Evolutionary conservation across 768 basidiomycete species (phyloP).

Genomic region (Candolleomyces efflorescens): DNA sequence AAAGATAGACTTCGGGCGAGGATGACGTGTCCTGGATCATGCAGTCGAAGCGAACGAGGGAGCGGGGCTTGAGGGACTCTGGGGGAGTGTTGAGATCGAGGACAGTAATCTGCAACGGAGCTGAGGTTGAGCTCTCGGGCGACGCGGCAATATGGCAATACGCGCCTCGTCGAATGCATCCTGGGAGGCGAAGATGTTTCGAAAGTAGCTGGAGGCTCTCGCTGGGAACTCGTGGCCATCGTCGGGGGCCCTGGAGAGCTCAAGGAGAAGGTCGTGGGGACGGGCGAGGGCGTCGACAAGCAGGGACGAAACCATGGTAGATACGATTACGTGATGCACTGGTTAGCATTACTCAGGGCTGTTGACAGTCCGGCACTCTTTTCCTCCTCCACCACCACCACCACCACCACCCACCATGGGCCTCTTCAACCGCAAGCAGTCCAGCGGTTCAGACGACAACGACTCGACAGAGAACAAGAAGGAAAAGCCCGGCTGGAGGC

Average conservation of each 20-base stretch:
- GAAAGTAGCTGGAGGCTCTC: slow-evolving; percentile 44
- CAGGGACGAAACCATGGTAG: slow-evolving; percentile 49
- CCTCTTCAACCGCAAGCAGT: slow-evolving; percentile 56
- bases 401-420: slow-evolving; percentile 36
- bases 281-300: slow-evolving; percentile 42
- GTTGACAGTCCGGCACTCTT: slow-evolving; percentile 4
- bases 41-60: slow-evolving; percentile 66
- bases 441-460: slow-evolving; percentile 30
- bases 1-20: slow-evolving; percentile 70
- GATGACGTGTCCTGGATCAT: slow-evolving; percentile 83
- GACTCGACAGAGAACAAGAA: slow-evolving; percentile 59
- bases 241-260: slow-evolving; percentile 35
- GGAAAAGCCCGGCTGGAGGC: slow-evolving; percentile 81
- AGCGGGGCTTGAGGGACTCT: slow-evolving; percentile 41
- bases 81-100: slow-evolving; percentile 42
- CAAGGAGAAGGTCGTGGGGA: slow-evolving; percentile 45
- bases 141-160: neutral
- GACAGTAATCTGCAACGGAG: neutral
- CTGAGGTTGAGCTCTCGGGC: neutral
- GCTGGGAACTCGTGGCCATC: slow-evolving; percentile 34
- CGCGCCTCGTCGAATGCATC: slow-evolving; percentile 39
- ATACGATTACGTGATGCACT: slow-evolving; percentile 15
- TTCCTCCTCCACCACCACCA: slow-evolving; percentile 14
- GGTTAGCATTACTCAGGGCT: neutral
- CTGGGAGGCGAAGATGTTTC: slow-evolving; percentile 31